Conservation (phyloP, 2,329 filamentous ascomycete genomes). For the Cordyceps javanica region DNA sequence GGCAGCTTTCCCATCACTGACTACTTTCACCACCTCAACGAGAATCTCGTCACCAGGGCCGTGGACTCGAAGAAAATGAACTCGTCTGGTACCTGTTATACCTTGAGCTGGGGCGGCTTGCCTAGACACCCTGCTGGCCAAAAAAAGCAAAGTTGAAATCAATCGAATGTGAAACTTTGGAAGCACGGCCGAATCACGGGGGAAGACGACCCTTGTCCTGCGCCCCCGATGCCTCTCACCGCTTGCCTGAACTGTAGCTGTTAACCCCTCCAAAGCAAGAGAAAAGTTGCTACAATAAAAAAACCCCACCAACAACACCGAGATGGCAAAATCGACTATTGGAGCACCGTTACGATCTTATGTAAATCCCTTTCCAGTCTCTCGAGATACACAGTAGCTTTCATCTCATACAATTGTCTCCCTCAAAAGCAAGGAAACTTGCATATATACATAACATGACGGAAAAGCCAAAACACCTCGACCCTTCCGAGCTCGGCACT, state of each 20-base stretch:
- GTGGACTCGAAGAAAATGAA: neutral
- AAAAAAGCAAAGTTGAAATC: neutral
- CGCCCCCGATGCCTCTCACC: neutral
- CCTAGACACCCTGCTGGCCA: neutral
- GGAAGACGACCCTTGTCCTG: too few species aligned
- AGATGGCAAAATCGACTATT: neutral
- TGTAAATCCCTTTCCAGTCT: too few species aligned
- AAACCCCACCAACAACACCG: neutral
- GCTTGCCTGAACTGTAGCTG: neutral
- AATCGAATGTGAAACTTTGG: neutral
- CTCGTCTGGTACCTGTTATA: neutral
- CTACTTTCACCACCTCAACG: conserved; percentile 1
- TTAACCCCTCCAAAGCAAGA: neutral
- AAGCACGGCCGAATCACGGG: neutral
- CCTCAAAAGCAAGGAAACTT: neutral
- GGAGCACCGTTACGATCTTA: too few species aligned
- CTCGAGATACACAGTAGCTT: neutral
- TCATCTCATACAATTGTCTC: too few species aligned
- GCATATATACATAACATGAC: neutral
- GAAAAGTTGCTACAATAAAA: too few species aligned
- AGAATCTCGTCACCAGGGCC: neutral
- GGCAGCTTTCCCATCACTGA: neutral
- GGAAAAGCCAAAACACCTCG: conserved; percentile 54
- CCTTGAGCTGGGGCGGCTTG: neutral
- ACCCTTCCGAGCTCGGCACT: conserved; percentile 75